phyloP scores from a whole-genome alignment of 1,284 basidiomycete genomes.

The Cutaneotrichosporon sp. region DNA sequence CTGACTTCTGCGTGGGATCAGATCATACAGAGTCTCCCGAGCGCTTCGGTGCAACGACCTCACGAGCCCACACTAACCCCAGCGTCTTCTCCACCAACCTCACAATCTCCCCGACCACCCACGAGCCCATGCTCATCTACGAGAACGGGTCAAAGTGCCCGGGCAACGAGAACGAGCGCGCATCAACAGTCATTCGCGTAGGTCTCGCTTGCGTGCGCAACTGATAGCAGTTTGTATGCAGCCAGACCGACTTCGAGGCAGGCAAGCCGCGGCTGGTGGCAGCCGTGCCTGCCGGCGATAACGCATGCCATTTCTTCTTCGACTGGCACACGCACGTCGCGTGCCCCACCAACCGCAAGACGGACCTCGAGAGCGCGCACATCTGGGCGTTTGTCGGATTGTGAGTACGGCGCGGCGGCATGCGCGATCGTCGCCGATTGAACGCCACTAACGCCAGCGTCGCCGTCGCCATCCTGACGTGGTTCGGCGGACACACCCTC shows the following conservation, averaged over 20 bases:
- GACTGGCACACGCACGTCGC: constrained; percentile 53
- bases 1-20: too few relatives aligned
- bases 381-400: constrained; percentile 37
- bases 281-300: constrained; percentile 40
- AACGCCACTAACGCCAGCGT: constrained; percentile 30
- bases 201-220: constrained; percentile 7
- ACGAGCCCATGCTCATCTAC: constrained; percentile 45
- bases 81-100: constrained; percentile 33
- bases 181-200: constrained; percentile 47
- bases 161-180: constrained; percentile 31
- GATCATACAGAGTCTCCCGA: too few relatives aligned
- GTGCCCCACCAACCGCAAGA: constrained; percentile 44
- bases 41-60: too few relatives aligned
- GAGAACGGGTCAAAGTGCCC: constrained; percentile 44
- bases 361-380: constrained; percentile 34
- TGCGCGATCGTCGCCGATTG: neutral
- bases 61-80: constrained; percentile 1
- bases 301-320: constrained; percentile 52
- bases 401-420: constrained; percentile 30
- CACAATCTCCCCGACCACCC: constrained; percentile 41
- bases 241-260: constrained; percentile 41
- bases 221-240: constrained; percentile 46
- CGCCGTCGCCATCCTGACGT: constrained; percentile 46
- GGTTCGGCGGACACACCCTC: constrained; percentile 47
- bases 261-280: constrained; percentile 47